Base-by-base conservation (phyloP, 305 asterid genomes). In the Petunia hybrid region DNA sequence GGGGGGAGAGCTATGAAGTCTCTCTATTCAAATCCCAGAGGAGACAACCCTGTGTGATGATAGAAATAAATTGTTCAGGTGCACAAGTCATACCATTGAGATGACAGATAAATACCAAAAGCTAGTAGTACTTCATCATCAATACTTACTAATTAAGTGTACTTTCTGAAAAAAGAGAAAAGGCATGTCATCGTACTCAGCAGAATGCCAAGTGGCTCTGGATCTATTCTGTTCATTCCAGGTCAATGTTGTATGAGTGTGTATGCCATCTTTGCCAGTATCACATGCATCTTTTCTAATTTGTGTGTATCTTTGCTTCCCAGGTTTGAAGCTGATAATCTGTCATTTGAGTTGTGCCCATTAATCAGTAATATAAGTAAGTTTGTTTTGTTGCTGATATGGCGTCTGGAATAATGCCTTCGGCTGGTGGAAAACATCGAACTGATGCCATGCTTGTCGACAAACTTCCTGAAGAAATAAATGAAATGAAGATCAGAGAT, bases 401-500 rank as follows among this genome's bases (percentile, higher is more conserved):
- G 93, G 90, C 89, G 77, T 82, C 92, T 60, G 90, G 78, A 55
- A 87, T 80, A 82, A 91, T 83, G 84, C 84, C 84, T 61, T 73
- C 85, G 3, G 83, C 80, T 46, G 66, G 48, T 83, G 94, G 86
- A 62, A 87, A 88, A 84, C 88, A 89, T 73, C 89, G 87, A 80
- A 82, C 87, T 75, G 95, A 92, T 69, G 91, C 85, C 46, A 94
- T 94, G 98, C 89, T 91, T 5, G 94, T 94, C 56, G 97, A 92
- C 82, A 94, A 89, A 79, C 94, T 94, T 63, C 97, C 98, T 9
- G 92, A 88, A 79, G 98, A 88, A 83, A 91, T 94, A 77, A 91
- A 89, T 82, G 98, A 89, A 80, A 92, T 94, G 97, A 94, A 87
- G 81, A 91, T 94, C 86, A 89, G 88, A 87, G 98, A 94, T 86